Base-by-base conservation (phyloP, 1,284 basidiomycete genomes). In the Neonothopanus nambi region DNA sequence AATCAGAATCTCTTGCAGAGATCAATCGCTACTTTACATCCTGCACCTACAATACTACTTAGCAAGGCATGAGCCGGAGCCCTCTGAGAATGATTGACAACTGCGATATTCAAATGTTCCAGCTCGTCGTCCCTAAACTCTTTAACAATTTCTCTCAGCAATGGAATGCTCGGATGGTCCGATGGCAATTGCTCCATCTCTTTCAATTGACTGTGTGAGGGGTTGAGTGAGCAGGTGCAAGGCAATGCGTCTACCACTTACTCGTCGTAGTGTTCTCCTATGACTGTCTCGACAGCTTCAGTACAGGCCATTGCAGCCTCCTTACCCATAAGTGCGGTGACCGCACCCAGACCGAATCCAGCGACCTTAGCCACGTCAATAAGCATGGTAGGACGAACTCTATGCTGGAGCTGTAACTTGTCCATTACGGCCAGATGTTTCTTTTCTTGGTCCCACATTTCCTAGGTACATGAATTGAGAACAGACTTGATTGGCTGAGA, bases 261-360 rank as follows among this genome's bases (percentile, higher is more conserved):
- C 95, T 98, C 94, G 68, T 98, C 93, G 64, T 98, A 98, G 68
- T 98, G 95, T 69, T 98, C 95, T 24, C 95, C 95, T 52, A 98
- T 98, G 46, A 95, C 93, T 0, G 94, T 98, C 71, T 98, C 95
- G 4, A 98, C 95, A 0, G 95, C 95, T 69, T 98, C 95, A 0
- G 95, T 98, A 63, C 95, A 98, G 2, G 95, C 95, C 95, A 98
- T 98, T 1, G 95, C 95, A 6, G 94, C 93, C 61, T 98, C 87
- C 63, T 87, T 90, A 15, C 95, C 91, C 81, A 98, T 80, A 17
- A 96, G 69, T 1, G 93, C 95, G 0, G 95, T 97, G 0, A 77
- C 79, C 1, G 87, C 87, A 5, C 95, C 95, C 4, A 98, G 73
- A 1, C 89, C 86, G 65, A 90, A 93, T 1, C 95, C 95, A 46